Evolutionary conservation across 2,329 filamentous ascomycete genomes (phyloP).

Genomic region (Exophiala phaeomuriformis): DNA sequence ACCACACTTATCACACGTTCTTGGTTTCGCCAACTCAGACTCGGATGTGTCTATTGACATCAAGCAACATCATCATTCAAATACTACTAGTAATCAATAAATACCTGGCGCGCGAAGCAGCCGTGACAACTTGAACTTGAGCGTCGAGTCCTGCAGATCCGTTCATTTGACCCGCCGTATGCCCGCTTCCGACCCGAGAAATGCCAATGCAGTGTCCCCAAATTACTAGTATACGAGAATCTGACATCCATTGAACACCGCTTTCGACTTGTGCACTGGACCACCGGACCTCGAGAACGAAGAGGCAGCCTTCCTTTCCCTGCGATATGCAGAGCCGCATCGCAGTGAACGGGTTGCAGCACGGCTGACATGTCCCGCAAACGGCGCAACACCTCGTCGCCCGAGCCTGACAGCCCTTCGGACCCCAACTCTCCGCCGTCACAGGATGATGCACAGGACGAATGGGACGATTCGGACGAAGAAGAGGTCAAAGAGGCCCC

Average conservation of each 20-base stretch:
- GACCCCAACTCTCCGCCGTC: slow-evolving; percentile 13
- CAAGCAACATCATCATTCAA: too few species aligned
- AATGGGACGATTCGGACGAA: slow-evolving; percentile 29
- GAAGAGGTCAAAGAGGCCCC: slow-evolving; percentile 34
- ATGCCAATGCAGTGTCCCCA: too few species aligned
- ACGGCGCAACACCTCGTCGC: slow-evolving; percentile 27
- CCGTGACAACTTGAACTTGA: not conserved
- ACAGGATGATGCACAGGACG: slow-evolving; percentile 16
- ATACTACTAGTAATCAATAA: too few species aligned
- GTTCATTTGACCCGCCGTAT: not conserved
- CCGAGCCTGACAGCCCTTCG: slow-evolving; percentile 19
- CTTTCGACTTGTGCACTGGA: too few species aligned
- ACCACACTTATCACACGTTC: too few species aligned
- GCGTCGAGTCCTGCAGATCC: not conserved
- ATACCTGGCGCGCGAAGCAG: too few species aligned
- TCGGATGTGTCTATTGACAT: too few species aligned
- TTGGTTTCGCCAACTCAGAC: too few species aligned
- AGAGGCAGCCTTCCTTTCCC: not conserved
- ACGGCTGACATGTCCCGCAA: slow-evolving; percentile 27
- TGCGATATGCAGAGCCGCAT: not conserved
- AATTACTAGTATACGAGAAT: too few species aligned
- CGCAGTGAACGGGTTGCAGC: not conserved
- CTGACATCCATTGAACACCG: too few species aligned
- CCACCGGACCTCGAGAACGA: not conserved
- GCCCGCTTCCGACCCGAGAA: not conserved